Base-by-base conservation (phyloP, 1,284 basidiomycete genomes). In the Fomitopsis palustris region DNA sequence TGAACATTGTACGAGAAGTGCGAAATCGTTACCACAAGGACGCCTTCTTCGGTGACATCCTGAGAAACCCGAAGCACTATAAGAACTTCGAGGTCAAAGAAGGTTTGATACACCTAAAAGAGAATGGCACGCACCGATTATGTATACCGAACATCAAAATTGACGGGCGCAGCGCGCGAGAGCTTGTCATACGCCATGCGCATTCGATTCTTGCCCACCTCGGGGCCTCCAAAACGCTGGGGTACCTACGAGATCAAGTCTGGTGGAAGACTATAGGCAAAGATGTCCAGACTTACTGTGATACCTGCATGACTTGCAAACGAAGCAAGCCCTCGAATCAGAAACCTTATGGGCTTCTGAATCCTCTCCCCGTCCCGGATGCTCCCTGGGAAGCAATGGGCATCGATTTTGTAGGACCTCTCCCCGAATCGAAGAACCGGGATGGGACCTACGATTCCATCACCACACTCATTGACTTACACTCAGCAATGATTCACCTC, bases 381-480 rank as follows among this genome's bases (percentile, higher is more conserved):
- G 43, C 57, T 4, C 69, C 71, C 23, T 73, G 70, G 70, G 62
- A 70, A 35, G 29, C 63, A 1, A 72, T 75, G 0, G 69, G 68
- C 0, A n/a, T n/a, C n/a, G n/a, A n/a, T n/a, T n/a, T n/a, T n/a
- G n/a, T n/a, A n/a, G n/a, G n/a, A n/a, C n/a, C n/a, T n/a, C n/a
- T n/a, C n/a, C n/a, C n/a, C n/a, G n/a, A n/a, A n/a, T n/a, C n/a
- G n/a, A n/a, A n/a, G n/a, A n/a, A n/a, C n/a, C n/a, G n/a, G n/a
- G n/a, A n/a, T n/a, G n/a, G n/a, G n/a, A n/a, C n/a, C n/a, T n/a
- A n/a, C n/a, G n/a, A n/a, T n/a, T n/a, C n/a, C n/a, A n/a, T n/a
- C n/a, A n/a, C n/a, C n/a, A n/a, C 74, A 0, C 58, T 77, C 0
- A 73, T 77, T 12, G 68, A 73, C 59, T 67, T 72, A 4, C 59